phyloP scores from a whole-genome alignment of 2,329 filamentous ascomycete genomes.

The Stenocarpella maydis region DNA sequence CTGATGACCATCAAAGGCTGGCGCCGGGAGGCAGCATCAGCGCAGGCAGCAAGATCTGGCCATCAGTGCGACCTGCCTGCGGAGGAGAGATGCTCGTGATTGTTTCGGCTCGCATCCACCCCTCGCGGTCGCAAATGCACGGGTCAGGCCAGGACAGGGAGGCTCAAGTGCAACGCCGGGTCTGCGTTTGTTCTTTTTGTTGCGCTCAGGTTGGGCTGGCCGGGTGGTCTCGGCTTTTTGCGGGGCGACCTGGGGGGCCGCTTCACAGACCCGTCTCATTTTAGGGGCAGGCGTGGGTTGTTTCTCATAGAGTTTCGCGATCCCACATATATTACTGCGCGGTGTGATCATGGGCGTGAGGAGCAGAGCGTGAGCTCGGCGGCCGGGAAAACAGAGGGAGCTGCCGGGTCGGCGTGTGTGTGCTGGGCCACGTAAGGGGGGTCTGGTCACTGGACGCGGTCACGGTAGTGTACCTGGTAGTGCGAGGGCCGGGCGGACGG shows the following conservation, averaged over 20 bases:
- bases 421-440: neutral
- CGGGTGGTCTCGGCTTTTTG: constrained; percentile 17
- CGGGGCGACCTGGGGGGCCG: constrained; percentile 8
- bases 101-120: constrained; percentile 10
- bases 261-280: constrained; percentile 33
- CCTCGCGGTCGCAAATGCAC: neutral
- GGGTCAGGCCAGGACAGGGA: neutral
- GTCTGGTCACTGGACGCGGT: neutral
- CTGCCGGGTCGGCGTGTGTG: neutral
- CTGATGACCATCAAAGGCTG: neutral
- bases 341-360: constrained; percentile 15
- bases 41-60: neutral
- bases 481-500: neutral
- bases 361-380: neutral
- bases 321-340: constrained; percentile 7
- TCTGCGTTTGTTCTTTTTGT: neutral
- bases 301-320: constrained; percentile 31
- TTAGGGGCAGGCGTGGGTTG: constrained; percentile 12
- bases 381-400: neutral
- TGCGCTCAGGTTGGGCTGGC: neutral
- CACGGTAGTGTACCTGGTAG: neutral
- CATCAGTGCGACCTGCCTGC: neutral
- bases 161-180: constrained; percentile 14
- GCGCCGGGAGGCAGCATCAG: constrained; percentile 9
- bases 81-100: constrained; percentile 6